Base-by-base conservation (phyloP, 2,329 filamentous ascomycete genomes). In the Colletotrichum agaves region DNA sequence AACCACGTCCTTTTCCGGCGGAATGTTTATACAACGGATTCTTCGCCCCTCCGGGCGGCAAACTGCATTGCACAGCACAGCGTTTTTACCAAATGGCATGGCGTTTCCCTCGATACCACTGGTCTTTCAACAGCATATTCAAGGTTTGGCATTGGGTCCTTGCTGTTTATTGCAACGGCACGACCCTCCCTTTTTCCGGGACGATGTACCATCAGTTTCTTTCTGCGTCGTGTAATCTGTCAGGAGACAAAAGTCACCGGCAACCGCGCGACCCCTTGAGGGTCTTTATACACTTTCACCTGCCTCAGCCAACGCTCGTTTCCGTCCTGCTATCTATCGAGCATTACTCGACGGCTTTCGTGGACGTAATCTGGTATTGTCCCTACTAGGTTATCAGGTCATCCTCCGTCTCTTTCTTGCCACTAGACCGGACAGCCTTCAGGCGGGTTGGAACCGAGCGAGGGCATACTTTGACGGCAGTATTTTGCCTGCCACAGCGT, bases 71-170 rank as follows among this genome's bases (percentile, higher is more conserved):
- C 77, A 79, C 72, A 76, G 76, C 78, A 80, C 73, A 77, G 78
- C 78, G 77, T 79, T 77, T 68, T 67, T 78, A 74, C 75, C 58
- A 33, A 78, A 76, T 73, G 76, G 75, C 77, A 77, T 75, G 75
- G 75, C 78, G 78, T 81, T 79, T 79, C 74, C 73, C 78, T 81
- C 76, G 80, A 82, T 82, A 82, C 80, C 80, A 81, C 73, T 74
- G 78, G 77, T 69, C 64, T 71, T 69, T 71, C 61, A 55, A 60
- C 65, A 63, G 63, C 69, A 69, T 69, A 49, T 57, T 63, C 39
- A 67, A 62, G 63, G 63, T 59, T 62, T 46, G 62, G 66, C 66
- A 69, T 61, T 50, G 66, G 65, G 49, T 70, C 46, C 50, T 69
- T 69, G 66, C 60, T 50, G 52, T 66, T 63, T 63, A 60, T 61